Conservation (phyloP, 768 basidiomycete genomes). For the Suillus americanus region DNA sequence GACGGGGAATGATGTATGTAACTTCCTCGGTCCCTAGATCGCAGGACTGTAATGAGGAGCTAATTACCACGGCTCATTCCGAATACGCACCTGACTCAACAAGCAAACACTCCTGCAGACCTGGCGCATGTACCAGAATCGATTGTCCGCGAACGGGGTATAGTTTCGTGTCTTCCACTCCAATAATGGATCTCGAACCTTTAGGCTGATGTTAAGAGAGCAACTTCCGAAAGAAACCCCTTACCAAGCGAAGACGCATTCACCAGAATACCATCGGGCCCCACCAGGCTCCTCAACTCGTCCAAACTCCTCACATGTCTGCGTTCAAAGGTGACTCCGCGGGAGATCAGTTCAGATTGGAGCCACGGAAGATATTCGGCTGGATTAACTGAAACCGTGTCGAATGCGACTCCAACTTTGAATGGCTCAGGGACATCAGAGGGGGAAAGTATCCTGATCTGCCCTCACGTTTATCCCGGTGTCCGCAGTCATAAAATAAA, state of each 20-base stretch:
- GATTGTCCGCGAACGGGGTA: constrained; percentile 86
- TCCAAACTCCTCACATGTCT: constrained; percentile 42
- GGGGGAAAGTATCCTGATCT: constrained; percentile 34
- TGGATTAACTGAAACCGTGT: constrained; percentile 50
- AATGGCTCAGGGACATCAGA: constrained; percentile 36
- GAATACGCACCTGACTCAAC: constrained; percentile 24
- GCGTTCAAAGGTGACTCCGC: constrained; percentile 45
- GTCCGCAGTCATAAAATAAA: background rate
- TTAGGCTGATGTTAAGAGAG: constrained; percentile 2
- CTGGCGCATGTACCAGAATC: constrained; percentile 70
- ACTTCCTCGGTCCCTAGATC: constrained; percentile 24
- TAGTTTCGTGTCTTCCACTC: constrained; percentile 74
- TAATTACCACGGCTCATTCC: background rate
- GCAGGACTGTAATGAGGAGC: background rate
- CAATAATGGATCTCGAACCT: constrained; percentile 74
- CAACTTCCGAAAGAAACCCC: background rate
- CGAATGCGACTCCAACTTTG: constrained; percentile 41
- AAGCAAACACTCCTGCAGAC: constrained; percentile 42
- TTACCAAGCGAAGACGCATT: constrained; percentile 60
- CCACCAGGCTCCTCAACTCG: constrained; percentile 42
- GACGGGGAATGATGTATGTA: constrained; percentile 66
- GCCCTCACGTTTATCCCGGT: background rate
- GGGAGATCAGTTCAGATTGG: constrained; percentile 35
- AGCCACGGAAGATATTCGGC: constrained; percentile 52
- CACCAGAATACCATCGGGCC: constrained; percentile 42